Conservation (phyloP, 768 basidiomycete genomes). For the Wakefieldia striispora region DNA sequence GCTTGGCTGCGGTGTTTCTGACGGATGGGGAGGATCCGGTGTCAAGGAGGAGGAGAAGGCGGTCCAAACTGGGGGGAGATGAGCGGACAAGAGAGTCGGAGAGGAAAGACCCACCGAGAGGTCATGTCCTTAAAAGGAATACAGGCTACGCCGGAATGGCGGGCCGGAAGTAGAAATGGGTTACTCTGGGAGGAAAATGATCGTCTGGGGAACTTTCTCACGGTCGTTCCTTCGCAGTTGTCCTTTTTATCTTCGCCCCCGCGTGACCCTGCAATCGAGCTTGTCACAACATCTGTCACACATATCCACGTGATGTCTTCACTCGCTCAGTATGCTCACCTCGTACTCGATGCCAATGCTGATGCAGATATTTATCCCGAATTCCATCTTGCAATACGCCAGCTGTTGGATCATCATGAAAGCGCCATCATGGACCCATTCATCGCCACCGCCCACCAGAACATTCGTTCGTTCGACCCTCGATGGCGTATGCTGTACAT, state of each 20-base stretch:
- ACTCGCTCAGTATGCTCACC: conserved; percentile 10
- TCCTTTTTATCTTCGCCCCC: conserved; percentile 62
- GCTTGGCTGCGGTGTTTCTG: conserved; percentile 93
- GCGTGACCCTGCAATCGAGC: conserved; percentile 39
- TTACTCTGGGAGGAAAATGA: conserved; percentile 45
- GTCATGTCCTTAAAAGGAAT: conserved; percentile 64
- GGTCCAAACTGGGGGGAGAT: conserved; percentile 71
- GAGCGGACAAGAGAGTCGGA: background rate
- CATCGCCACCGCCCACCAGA: conserved; percentile 45
- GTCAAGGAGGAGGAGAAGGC: conserved; percentile 92
- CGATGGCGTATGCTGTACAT: conserved; percentile 75
- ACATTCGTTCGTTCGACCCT: conserved; percentile 43
- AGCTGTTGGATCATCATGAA: background rate
- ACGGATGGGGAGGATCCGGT: conserved; percentile 90
- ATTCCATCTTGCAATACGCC: conserved; percentile 11
- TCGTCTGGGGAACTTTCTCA: conserved; percentile 54
- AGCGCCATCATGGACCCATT: conserved; percentile 34
- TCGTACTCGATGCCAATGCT: conserved; percentile 9
- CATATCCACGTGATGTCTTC: background rate
- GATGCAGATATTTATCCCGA: background rate
- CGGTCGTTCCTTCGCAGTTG: conserved; percentile 40
- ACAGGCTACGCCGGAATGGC: conserved; percentile 51
- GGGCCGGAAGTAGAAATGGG: conserved; percentile 35
- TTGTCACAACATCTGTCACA: conserved; percentile 38
- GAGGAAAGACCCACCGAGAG: conserved; percentile 52